phyloP scores from a whole-genome alignment of 768 basidiomycete species.

The Phanerochaete sordida region DNA sequence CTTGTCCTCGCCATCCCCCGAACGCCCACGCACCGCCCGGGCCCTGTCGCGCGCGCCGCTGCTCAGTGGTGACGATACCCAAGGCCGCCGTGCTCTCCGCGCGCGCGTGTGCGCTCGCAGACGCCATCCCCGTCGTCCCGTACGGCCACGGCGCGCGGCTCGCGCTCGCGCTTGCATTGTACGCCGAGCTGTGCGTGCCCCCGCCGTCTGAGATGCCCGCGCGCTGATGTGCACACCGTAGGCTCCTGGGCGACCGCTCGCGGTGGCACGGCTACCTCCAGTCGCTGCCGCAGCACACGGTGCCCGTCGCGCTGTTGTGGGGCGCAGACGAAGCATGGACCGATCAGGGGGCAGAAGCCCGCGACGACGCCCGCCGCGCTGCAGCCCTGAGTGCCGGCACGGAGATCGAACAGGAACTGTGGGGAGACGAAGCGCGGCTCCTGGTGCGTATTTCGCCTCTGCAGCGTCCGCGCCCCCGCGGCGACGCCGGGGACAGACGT shows the following conservation, averaged over 20 bases:
- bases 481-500: no score
- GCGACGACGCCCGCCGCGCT: constrained; percentile 28
- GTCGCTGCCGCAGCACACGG: constrained; percentile 48
- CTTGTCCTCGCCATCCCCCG: background rate
- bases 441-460: constrained; percentile 14
- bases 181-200: constrained; percentile 60
- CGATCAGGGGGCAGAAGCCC: background rate
- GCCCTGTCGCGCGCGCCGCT: background rate
- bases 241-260: constrained; percentile 46
- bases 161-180: constrained; percentile 59
- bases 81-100: constrained; percentile 61
- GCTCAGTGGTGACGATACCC: constrained; percentile 61
- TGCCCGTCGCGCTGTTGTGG: constrained; percentile 68
- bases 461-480: background rate
- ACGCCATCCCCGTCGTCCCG: constrained; percentile 38
- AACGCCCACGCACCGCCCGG: background rate
- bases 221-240: constrained; percentile 23
- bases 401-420: constrained; percentile 26
- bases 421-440: constrained; percentile 12
- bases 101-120: constrained; percentile 40
- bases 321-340: constrained; percentile 20
- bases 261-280: constrained; percentile 66
- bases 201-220: no score
- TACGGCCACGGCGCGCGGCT: constrained; percentile 60
- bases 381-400: constrained; percentile 31